Percentiles rank a stretch among this genome's conserved stretches.
Evolutionary conservation across 1,139 yeast species (phyloP).

Genomic region (Hansenula sp.): DNA sequence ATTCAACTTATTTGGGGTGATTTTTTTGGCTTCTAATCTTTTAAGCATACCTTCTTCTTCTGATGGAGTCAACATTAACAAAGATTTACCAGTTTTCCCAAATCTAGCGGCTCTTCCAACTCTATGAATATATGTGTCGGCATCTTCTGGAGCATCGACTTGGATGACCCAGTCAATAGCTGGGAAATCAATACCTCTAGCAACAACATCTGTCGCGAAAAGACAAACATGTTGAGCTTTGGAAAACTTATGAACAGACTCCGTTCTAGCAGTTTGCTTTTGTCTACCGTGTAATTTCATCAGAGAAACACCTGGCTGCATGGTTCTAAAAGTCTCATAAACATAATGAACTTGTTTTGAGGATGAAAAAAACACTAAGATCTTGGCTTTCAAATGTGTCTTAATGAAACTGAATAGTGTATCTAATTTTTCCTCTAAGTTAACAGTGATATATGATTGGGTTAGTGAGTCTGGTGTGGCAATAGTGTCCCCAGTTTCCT

Average conservation of each 20-base stretch:
- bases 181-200: constrained; percentile 96
- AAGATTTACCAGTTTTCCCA: constrained; percentile 83
- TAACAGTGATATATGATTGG: constrained; percentile 73
- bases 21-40: constrained; percentile 56
- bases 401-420: constrained; percentile 86
- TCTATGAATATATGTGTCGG: constrained; percentile 91
- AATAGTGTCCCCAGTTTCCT: constrained; percentile 43
- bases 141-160: constrained; percentile 94
- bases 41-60: constrained; percentile 79
- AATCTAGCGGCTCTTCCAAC: constrained; percentile 97
- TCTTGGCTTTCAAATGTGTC: constrained; percentile 81
- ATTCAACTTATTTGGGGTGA: constrained; percentile 68
- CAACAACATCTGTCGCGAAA: constrained; percentile 95
- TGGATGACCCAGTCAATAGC: constrained; percentile 97
- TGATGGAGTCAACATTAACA: constrained; percentile 76
- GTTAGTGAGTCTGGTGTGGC: constrained; percentile 82
- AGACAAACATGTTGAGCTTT: constrained; percentile 85
- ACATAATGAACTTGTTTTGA: constrained; percentile 94
- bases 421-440: constrained; percentile 78
- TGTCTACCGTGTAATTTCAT: constrained; percentile 94
- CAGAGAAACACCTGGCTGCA: constrained; percentile 94
- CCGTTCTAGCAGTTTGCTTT: constrained; percentile 89
- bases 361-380: constrained; percentile 84
- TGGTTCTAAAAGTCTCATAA: constrained; percentile 83
- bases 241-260: constrained; percentile 81